A percentile compares a stretch with the other conserved stretches of the same genome.
phyloP scores from a whole-genome alignment of 2,329 filamentous ascomycete species.

The Colletotrichum eleusines region DNA sequence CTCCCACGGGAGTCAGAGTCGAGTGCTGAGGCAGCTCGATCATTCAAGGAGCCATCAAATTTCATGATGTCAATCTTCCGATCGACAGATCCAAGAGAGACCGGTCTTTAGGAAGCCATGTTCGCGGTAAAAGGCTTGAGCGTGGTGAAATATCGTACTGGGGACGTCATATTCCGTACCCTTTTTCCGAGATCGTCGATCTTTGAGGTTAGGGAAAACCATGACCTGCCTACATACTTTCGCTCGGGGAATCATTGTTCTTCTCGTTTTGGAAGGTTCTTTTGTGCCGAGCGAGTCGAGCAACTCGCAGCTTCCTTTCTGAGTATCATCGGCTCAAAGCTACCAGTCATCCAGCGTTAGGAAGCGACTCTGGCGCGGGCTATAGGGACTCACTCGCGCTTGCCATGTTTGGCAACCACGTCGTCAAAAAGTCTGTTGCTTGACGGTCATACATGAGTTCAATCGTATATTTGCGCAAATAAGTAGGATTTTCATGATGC shows the following conservation, averaged over 20 bases:
- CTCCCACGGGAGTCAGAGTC: constrained; percentile 73
- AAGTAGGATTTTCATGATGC: not conserved
- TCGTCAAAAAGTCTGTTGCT: not conserved
- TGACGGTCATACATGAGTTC: not conserved
- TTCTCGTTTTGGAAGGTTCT: not conserved
- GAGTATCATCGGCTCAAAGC: not conserved
- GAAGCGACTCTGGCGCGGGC: not conserved
- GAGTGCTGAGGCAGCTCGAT: constrained; percentile 89
- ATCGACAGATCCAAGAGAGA: constrained; percentile 96
- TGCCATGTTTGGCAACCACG: constrained; percentile 4
- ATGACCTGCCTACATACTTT: constrained; percentile 77
- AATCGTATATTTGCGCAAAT: not conserved
- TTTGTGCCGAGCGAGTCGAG: not conserved
- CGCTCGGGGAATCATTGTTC: not conserved
- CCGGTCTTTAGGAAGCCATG: constrained; percentile 70
- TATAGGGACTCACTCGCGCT: not conserved
- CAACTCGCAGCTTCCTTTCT: not conserved
- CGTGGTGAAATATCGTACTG: constrained; percentile 68
- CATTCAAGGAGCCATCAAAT: constrained; percentile 81
- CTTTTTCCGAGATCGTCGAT: constrained; percentile 91
- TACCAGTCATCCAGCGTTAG: not conserved
- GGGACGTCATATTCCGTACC: constrained; percentile 89
- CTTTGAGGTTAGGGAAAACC: constrained; percentile 92
- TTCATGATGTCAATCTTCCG: constrained; percentile 86
- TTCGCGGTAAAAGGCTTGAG: constrained; percentile 76